These are phyloP conservation scores for Gentiana macrophylla DNA, from an alignment of 257 asterid species.

Conservation along the genomic window DNA sequence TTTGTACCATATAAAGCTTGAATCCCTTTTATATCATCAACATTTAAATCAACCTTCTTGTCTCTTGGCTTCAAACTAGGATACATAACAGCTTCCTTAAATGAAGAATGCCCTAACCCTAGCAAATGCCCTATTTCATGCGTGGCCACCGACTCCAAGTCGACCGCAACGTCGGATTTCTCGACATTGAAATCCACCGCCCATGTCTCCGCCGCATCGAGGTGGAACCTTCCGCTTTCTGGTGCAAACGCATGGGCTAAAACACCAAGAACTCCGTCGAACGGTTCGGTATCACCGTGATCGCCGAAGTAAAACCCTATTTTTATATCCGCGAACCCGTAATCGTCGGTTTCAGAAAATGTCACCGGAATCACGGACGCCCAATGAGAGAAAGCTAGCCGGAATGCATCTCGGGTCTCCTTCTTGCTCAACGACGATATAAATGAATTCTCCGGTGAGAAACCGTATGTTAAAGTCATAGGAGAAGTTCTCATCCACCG, in stretches of 20 bases:
- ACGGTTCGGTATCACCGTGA: slow-evolving; percentile 84
- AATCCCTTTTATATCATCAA: slow-evolving; percentile 64
- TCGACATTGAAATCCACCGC: slow-evolving; percentile 50
- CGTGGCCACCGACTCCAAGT: slow-evolving; percentile 85
- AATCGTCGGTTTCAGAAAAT: slow-evolving; percentile 44
- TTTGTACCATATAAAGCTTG: slow-evolving; percentile 73
- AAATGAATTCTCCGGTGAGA: slow-evolving; percentile 31
- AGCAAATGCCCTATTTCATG: slow-evolving; percentile 85
- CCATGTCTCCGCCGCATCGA: slow-evolving; percentile 92
- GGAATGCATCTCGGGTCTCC: slow-evolving; percentile 32
- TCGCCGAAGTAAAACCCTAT: slow-evolving; percentile 69
- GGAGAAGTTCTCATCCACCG: slow-evolving; percentile 55
- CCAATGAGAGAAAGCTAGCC: slow-evolving; percentile 62
- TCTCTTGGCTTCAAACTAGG: slow-evolving; percentile 65
- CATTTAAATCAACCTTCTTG: slow-evolving; percentile 42
- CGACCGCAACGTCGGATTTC: slow-evolving; percentile 50
- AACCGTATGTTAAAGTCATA: slow-evolving; percentile 54
- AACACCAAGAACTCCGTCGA: slow-evolving; percentile 73
- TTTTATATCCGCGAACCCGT: slow-evolving; percentile 51
- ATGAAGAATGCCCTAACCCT: slow-evolving; percentile 57
- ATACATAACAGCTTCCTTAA: slow-evolving; percentile 69
- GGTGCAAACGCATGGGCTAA: slow-evolving; percentile 87
- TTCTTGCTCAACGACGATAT: slow-evolving; percentile 11
- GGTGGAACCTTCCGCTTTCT: slow-evolving; percentile 72
- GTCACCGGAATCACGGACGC: slow-evolving; percentile 51